phyloP scores from a whole-genome alignment of 2,329 filamentous ascomycete genomes.

The Alternaria hordeiaustralica region DNA sequence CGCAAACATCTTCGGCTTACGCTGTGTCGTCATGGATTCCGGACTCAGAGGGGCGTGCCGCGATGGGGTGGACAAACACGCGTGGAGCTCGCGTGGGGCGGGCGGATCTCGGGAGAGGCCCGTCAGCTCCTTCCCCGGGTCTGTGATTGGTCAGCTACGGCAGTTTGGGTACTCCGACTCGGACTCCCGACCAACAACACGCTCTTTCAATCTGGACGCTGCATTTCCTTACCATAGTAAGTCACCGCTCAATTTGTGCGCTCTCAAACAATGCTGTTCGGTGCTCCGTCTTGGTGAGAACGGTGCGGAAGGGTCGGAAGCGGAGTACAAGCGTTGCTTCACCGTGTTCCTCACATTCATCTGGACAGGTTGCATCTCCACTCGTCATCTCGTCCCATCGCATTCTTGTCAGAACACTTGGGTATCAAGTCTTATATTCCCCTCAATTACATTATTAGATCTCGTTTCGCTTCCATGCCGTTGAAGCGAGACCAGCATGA shows the following conservation, averaged over 20 bases:
- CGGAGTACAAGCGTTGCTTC: background rate
- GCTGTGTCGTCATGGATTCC: slow-evolving; percentile 10
- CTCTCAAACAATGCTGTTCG: background rate
- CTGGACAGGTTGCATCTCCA: background rate
- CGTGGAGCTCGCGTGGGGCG: background rate
- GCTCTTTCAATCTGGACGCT: background rate
- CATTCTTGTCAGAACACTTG: too few relatives aligned
- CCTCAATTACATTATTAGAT: too few relatives aligned
- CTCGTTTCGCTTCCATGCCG: too few relatives aligned
- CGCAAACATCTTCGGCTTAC: background rate
- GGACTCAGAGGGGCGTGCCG: background rate
- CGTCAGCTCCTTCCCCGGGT: background rate
- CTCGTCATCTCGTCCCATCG: background rate
- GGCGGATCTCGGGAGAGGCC: background rate
- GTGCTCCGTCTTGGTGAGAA: background rate
- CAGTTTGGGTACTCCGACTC: background rate
- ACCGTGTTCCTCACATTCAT: background rate
- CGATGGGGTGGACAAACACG: background rate
- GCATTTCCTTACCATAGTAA: background rate
- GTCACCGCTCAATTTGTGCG: background rate
- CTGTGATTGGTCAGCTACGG: background rate
- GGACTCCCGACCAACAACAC: background rate
- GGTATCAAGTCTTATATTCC: too few relatives aligned
- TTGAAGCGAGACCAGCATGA: too few relatives aligned
- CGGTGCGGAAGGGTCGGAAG: background rate